Conservation (phyloP, 768 basidiomycete species). For the Phaffia tasmanica region DNA sequence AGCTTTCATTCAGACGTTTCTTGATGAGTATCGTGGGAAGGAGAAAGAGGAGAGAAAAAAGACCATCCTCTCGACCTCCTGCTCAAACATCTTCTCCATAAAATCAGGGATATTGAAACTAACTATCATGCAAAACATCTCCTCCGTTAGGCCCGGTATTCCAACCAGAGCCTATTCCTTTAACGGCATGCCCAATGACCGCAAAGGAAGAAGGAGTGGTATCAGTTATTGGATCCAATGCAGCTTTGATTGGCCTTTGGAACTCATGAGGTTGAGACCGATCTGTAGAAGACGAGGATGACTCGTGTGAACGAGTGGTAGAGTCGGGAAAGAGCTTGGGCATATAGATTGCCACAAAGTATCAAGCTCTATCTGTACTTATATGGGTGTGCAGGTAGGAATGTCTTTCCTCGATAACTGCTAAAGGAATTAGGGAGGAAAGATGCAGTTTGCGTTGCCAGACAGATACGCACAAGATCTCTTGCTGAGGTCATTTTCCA, state of each 20-base stretch:
- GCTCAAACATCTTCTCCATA: neutral
- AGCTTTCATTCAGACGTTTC: neutral
- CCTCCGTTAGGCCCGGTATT: neutral
- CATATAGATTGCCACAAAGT: no score
- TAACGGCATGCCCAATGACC: constrained; percentile 15
- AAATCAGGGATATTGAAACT: neutral
- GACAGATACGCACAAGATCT: no score
- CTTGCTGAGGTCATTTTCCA: no score
- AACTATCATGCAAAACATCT: constrained; percentile 8
- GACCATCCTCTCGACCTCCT: constrained; percentile 3
- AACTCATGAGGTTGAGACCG: neutral
- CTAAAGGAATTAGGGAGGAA: no score
- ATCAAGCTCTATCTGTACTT: no score
- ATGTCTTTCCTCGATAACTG: no score
- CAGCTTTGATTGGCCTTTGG: constrained; percentile 8
- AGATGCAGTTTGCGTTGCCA: no score
- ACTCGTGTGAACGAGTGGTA: neutral
- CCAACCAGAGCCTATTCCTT: constrained; percentile 18
- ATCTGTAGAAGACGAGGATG: neutral
- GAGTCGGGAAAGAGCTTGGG: neutral
- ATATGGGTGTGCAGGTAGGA: no score
- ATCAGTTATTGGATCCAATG: constrained; percentile 24
- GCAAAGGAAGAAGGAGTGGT: constrained; percentile 18
- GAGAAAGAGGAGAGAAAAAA: neutral
- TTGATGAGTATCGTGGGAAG: neutral